A percentile compares a stretch with the other conserved stretches of the same genome.
phyloP scores from a whole-genome alignment of 257 asterid species.

The Haberlea rhodopensis region DNA sequence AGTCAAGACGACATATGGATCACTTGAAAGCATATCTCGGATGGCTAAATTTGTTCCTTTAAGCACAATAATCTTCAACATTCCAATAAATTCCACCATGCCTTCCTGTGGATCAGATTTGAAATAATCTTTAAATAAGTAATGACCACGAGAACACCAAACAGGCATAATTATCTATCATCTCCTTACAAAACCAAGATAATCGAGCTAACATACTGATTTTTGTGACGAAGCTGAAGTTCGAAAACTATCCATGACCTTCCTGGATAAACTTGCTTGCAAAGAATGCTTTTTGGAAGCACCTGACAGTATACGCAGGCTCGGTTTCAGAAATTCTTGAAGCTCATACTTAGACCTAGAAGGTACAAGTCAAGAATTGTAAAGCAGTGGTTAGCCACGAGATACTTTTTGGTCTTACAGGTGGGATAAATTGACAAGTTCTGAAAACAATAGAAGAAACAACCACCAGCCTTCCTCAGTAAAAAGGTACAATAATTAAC shows the following conservation, averaged over 20 bases:
- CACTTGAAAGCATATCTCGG: slow-evolving; percentile 92
- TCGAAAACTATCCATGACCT: slow-evolving; percentile 63
- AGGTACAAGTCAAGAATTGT: slow-evolving; percentile 10
- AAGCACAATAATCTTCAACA: slow-evolving; percentile 72
- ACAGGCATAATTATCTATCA: neutral
- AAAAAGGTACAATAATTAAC: slow-evolving; percentile 3
- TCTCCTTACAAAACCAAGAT: neutral
- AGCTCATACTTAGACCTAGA: slow-evolving; percentile 85
- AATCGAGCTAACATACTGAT: slow-evolving; percentile 43
- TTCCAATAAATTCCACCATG: slow-evolving; percentile 89
- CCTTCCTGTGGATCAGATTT: slow-evolving; percentile 62
- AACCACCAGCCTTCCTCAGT: neutral
- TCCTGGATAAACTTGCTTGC: slow-evolving; percentile 66
- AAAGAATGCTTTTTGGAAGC: slow-evolving; percentile 52
- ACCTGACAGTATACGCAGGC: slow-evolving; percentile 78
- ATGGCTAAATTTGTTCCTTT: slow-evolving; percentile 84
- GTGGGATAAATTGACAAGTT: neutral
- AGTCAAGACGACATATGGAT: slow-evolving; percentile 81
- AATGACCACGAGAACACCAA: slow-evolving; percentile 20
- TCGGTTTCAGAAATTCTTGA: slow-evolving; percentile 90
- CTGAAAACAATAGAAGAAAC: neutral
- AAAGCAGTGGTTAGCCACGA: too few species aligned
- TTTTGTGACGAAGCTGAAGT: slow-evolving; percentile 57
- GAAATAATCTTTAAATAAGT: slow-evolving; percentile 17
- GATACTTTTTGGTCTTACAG: neutral